Percentiles rank a stretch among this genome's conserved stretches.
phyloP scores from a whole-genome alignment of 2,329 filamentous ascomycete genomes.

The Harringtonia aguacate region DNA sequence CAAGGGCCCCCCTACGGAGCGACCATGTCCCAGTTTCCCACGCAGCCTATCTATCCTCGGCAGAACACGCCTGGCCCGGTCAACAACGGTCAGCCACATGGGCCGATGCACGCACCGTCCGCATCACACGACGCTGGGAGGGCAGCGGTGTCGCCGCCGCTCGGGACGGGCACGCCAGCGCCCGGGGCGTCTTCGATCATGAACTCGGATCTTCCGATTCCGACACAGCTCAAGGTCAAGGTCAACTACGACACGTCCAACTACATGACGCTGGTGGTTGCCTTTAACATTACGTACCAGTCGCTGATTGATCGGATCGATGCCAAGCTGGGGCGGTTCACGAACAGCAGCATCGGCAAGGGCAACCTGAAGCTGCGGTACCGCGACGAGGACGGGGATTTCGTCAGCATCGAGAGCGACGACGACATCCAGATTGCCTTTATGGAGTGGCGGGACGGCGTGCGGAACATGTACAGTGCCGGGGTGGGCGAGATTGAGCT shows the following conservation, averaged over 20 bases:
- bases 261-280: conserved; percentile 91
- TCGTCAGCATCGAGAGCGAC: conserved; percentile 86
- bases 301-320: conserved; percentile 93
- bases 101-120: not conserved
- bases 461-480: conserved; percentile 44
- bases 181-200: conserved; percentile 20
- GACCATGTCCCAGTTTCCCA: conserved; percentile 45
- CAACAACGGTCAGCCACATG: not conserved
- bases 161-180: conserved; percentile 27
- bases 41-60: conserved; percentile 41
- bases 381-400: conserved; percentile 84
- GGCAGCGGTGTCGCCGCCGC: conserved; percentile 16
- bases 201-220: conserved; percentile 35
- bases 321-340: conserved; percentile 82
- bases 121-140: conserved; percentile 19
- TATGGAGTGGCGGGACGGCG: conserved; percentile 78
- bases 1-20: conserved; percentile 35
- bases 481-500: conserved; percentile 85
- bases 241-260: conserved; percentile 80
- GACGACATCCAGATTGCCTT: conserved; percentile 96
- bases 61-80: conserved; percentile 31
- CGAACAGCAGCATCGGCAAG: conserved; percentile 70
- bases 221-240: conserved; percentile 85
- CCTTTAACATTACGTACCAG: conserved; percentile 89
- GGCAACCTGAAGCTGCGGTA: conserved; percentile 83